Evolutionary conservation across 768 basidiomycete species (phyloP).

Genomic region (Mycena haematopus): DNA sequence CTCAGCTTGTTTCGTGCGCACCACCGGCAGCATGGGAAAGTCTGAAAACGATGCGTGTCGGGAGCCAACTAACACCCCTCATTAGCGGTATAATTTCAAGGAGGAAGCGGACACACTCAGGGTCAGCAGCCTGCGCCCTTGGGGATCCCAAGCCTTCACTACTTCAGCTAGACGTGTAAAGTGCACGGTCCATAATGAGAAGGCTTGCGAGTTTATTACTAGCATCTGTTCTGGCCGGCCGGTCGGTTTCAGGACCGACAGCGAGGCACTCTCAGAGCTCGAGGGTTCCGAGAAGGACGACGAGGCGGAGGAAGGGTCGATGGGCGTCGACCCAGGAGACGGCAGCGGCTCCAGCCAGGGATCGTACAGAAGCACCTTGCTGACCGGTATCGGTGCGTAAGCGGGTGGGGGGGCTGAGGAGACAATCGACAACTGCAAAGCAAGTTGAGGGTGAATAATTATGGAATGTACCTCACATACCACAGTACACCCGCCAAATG

Average conservation of each 20-base stretch:
- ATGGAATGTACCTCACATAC: slow-evolving; percentile 36
- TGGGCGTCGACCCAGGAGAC: slow-evolving; percentile 56
- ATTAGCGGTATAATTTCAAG: background rate
- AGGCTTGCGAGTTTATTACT: slow-evolving; percentile 78
- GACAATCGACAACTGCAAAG: slow-evolving; percentile 58
- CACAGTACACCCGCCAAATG: slow-evolving; percentile 55
- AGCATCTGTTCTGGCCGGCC: slow-evolving; percentile 45
- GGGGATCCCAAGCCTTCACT: slow-evolving; percentile 60
- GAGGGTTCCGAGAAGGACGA: slow-evolving; percentile 26
- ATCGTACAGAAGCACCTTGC: slow-evolving; percentile 70
- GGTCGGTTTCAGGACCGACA: slow-evolving; percentile 11
- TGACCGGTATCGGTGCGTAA: slow-evolving; percentile 56
- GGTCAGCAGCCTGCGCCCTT: slow-evolving; percentile 51
- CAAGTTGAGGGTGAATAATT: slow-evolving; percentile 2
- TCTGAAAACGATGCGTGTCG: slow-evolving; percentile 56
- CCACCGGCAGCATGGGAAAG: slow-evolving; percentile 50
- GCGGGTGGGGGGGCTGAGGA: slow-evolving; percentile 52
- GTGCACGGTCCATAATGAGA: slow-evolving; percentile 82
- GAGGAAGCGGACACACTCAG: slow-evolving; percentile 44
- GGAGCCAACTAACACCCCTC: slow-evolving; percentile 45
- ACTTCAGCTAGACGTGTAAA: slow-evolving; percentile 64
- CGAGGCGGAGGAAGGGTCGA: background rate
- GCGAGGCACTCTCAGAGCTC: slow-evolving; percentile 4
- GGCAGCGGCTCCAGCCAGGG: slow-evolving; percentile 86
- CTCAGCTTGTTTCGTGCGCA: slow-evolving; percentile 40